Evolutionary conservation across 1,139 yeast species (phyloP).

Genomic region (Kodamaea plutei): DNA sequence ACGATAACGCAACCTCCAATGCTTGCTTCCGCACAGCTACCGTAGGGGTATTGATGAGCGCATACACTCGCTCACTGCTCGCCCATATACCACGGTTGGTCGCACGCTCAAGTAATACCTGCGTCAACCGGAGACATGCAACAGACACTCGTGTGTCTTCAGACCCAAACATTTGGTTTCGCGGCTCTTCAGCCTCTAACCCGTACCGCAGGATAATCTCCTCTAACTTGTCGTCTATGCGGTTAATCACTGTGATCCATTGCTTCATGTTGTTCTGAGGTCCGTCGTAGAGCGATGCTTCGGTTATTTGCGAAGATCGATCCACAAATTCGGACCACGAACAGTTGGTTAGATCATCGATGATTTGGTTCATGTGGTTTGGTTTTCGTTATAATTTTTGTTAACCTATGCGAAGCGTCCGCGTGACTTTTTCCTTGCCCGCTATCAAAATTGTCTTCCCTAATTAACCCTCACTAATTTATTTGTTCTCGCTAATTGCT

Average conservation of each 20-base stretch:
- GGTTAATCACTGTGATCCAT: constrained; percentile 74
- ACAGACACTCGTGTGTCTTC: constrained; percentile 47
- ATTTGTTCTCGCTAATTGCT: too few relatives aligned
- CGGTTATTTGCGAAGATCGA: constrained; percentile 15
- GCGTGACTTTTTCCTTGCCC: too few relatives aligned
- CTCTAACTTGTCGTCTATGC: constrained; percentile 68
- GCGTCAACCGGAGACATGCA: constrained; percentile 58
- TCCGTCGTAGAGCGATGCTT: constrained; percentile 47
- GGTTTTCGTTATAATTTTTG: too few relatives aligned
- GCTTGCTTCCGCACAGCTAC: constrained; percentile 59
- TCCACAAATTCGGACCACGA: constrained; percentile 25
- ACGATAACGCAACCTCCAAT: constrained; percentile 56
- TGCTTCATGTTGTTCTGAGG: constrained; percentile 71
- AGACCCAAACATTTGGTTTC: constrained; percentile 39
- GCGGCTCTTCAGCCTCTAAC: constrained; percentile 44
- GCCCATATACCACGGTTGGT: constrained; percentile 64
- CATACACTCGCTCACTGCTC: constrained; percentile 59
- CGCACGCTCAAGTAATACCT: constrained; percentile 64
- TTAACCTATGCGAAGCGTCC: too few relatives aligned
- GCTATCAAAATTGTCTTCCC: too few relatives aligned
- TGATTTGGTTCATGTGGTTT: constrained; percentile 9
- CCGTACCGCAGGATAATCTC: constrained; percentile 50
- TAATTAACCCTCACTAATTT: too few relatives aligned
- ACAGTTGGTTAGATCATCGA: constrained; percentile 30
- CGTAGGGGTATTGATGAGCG: constrained; percentile 57